Evolutionary conservation across 345 rosid species (phyloP), one percentile per base, ranked within the genome.

Genomic region (Dimocarpus longan): DNA sequence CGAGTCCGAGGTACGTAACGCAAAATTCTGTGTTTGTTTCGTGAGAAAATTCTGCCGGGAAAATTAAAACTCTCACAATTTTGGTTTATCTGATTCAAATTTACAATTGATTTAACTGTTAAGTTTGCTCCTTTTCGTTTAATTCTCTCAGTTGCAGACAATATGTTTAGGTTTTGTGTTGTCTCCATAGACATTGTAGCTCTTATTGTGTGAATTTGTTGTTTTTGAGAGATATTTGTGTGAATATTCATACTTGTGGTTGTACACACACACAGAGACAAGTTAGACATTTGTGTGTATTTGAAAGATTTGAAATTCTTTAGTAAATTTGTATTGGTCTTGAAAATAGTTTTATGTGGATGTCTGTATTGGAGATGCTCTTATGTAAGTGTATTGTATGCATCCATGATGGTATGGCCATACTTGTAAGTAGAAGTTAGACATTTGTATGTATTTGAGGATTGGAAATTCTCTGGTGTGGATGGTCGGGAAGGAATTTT

Each of bases 41-140:
- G 76, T 12, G 71, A 32, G 48, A 80, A 67, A 70, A 64, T 64
- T 22, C 40, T 16, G 67, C 68, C 66, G 64, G 24, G 32, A 50
- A 39, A 63, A n/a, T 60, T 18, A 26, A 43, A 32, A 15, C 1
- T 63, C 15, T 11, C 10, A 12, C 1, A 56, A 39, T 40, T 67
- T 42, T 24, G 7, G 28, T 4, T 70, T 5, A 28, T 24, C 39
- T 46, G 74, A 54, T 26, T 70, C 74, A 13, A 18, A 18, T 68
- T 13, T 68, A 10, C 74, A 52, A 1, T 6, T 50, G 63, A 50
- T 26, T 52, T 70, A 7, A 19, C 69, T 21, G 52, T 28, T 0
- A 40, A 21, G 64, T 39, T 15, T 40, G n/a, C 5, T 54, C 1
- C 6, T 28, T 57, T 46, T 48, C 50, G 8, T 57, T 37, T 4